Conservation (phyloP, 164 flowering plant species). For the Kalanchoe fedtschenkoi region DNA sequence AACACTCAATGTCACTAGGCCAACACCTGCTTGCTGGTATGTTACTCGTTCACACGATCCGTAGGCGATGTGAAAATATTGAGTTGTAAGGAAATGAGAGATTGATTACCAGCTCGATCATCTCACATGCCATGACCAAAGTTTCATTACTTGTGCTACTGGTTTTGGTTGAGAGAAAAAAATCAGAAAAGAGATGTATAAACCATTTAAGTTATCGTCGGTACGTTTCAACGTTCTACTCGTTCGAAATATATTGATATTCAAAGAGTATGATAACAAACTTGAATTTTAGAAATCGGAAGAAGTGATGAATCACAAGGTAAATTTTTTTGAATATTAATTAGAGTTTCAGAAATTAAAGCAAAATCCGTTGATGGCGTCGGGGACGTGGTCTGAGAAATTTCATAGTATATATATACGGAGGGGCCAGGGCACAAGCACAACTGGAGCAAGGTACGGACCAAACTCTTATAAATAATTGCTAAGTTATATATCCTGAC, state of each 20-base stretch:
- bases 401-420: conserved; percentile 1
- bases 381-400: not conserved
- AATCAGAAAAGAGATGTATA: no score
- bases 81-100: not conserved
- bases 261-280: not conserved
- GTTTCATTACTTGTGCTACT: no score
- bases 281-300: no score
- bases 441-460: not conserved
- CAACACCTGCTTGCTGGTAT: no score
- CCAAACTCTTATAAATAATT: conserved; percentile 5
- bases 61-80: not conserved
- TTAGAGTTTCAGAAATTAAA: not conserved
- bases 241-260: no score
- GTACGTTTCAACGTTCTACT: not conserved
- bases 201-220: not conserved
- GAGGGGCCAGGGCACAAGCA: not conserved
- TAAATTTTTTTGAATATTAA: not conserved
- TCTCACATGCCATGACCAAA: no score
- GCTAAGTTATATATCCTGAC: not conserved
- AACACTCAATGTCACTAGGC: no score
- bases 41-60: not conserved
- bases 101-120: not conserved
- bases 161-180: no score
- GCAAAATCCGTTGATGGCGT: not conserved
- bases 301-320: not conserved